phyloP scores from a whole-genome alignment of 805 yeast species.

The Teunomyces stri region DNA sequence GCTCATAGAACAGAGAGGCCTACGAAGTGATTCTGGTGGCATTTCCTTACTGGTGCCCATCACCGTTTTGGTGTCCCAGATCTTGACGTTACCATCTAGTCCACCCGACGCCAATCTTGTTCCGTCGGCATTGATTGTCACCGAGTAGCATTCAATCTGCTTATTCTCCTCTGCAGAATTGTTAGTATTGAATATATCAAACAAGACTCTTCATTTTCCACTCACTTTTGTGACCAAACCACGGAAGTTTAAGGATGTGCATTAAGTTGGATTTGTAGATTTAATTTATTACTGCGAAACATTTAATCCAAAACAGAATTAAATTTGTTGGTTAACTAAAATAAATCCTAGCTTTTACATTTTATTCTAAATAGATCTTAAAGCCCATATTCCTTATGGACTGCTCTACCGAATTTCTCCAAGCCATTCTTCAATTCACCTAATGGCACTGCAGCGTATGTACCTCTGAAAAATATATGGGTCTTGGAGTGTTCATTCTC shows the following conservation, averaged over 20 bases:
- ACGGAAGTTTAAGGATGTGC: constrained; percentile 43
- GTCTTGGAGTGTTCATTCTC: constrained; percentile 44
- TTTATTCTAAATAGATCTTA: constrained; percentile 1
- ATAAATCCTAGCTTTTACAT: neutral
- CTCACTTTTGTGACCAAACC: constrained; percentile 45
- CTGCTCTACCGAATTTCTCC: constrained; percentile 65
- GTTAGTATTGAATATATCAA: constrained; percentile 16
- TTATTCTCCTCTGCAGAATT: constrained; percentile 65
- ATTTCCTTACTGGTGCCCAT: constrained; percentile 22
- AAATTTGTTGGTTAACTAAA: neutral
- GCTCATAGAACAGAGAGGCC: constrained; percentile 86
- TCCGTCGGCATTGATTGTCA: constrained; percentile 80
- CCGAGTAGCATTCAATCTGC: constrained; percentile 80
- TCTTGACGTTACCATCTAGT: constrained; percentile 80
- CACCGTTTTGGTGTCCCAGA: constrained; percentile 73
- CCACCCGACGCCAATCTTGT: constrained; percentile 91
- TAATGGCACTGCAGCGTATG: constrained; percentile 81
- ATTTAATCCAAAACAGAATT: neutral
- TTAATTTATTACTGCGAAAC: neutral
- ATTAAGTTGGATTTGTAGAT: constrained; percentile 12
- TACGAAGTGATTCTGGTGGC: constrained; percentile 24
- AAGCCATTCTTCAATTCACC: constrained; percentile 60
- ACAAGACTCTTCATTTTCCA: constrained; percentile 1
- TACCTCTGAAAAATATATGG: constrained; percentile 75
- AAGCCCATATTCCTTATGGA: constrained; percentile 52